Conservation (phyloP, 2,329 filamentous ascomycete genomes). For the Cryphonectria carpinicola region DNA sequence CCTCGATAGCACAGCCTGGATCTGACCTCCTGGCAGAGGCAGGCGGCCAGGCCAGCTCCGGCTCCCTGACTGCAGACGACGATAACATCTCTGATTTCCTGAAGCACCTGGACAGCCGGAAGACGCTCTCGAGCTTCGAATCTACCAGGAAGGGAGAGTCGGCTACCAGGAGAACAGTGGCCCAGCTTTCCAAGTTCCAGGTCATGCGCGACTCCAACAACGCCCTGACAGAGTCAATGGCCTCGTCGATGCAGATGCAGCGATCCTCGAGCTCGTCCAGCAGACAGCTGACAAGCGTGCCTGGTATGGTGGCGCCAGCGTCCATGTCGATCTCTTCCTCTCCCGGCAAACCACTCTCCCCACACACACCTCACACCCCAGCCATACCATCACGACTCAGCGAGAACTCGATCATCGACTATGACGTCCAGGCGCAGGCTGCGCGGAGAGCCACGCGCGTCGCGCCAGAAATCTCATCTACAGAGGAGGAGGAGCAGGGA, state of each 20-base stretch:
- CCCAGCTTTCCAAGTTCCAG: constrained; percentile 83
- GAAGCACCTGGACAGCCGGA: constrained; percentile 84
- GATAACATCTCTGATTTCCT: constrained; percentile 94
- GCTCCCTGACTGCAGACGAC: constrained; percentile 75
- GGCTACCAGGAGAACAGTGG: constrained; percentile 74
- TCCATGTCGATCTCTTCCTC: constrained; percentile 86
- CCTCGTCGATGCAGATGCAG: constrained; percentile 83
- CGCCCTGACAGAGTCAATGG: constrained; percentile 88
- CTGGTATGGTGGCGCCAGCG: constrained; percentile 71
- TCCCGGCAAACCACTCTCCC: constrained; percentile 86
- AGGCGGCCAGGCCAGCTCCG: constrained; percentile 67
- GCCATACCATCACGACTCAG: constrained; percentile 92
- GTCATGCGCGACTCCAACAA: constrained; percentile 88
- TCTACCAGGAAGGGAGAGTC: constrained; percentile 68
- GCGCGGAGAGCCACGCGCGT: constrained; percentile 34
- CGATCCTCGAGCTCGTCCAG: constrained; percentile 78
- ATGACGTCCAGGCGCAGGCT: constrained; percentile 44
- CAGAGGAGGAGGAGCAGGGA: constrained; percentile 40
- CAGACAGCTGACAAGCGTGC: constrained; percentile 61
- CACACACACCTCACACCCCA: constrained; percentile 89
- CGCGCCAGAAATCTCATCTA: constrained; percentile 35
- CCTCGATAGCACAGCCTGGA: constrained; percentile 71
- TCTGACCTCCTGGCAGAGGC: constrained; percentile 78
- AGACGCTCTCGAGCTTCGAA: constrained; percentile 82
- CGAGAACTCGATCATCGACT: constrained; percentile 83